Conservation (phyloP, 2,329 filamentous ascomycete genomes). For the Passalora sequoiae region DNA sequence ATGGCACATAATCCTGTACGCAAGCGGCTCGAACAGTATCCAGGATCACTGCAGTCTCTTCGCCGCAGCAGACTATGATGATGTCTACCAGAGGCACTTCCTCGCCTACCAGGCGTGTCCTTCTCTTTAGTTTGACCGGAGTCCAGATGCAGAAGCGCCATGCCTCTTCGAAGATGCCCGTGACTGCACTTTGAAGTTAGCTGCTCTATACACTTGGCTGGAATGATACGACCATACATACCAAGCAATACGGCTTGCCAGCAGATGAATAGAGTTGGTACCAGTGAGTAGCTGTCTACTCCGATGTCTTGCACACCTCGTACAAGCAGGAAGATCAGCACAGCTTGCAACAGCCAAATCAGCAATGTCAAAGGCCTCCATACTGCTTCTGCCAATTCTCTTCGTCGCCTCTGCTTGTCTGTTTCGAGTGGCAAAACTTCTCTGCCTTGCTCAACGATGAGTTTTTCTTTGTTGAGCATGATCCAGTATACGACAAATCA, state of each 20-base stretch:
- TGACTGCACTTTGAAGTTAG: no score
- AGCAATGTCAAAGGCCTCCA: neutral
- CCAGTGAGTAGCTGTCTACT: neutral
- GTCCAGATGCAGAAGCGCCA: neutral
- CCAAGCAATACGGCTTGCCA: neutral
- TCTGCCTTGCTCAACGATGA: neutral
- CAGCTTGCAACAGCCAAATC: neutral
- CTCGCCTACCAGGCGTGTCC: conserved; percentile 10
- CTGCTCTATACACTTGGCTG: no score
- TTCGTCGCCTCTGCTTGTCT: neutral
- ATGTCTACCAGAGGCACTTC: conserved; percentile 41
- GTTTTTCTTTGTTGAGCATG: neutral
- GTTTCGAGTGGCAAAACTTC: neutral
- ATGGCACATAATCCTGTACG: conserved; percentile 39
- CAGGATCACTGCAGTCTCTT: conserved; percentile 40
- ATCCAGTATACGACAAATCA: neutral
- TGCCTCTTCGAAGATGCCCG: neutral
- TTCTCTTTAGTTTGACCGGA: neutral
- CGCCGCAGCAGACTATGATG: conserved; percentile 42
- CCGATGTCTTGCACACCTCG: neutral
- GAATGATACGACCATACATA: no score
- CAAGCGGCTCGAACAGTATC: conserved; percentile 38
- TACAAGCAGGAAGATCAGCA: neutral
- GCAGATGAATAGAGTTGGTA: neutral
- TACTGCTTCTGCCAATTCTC: neutral